A percentile compares a stretch with the other conserved stretches of the same genome.
Conservation (phyloP, 495 filamentous ascomycete genomes). For the Glutinoglossum americanum region DNA sequence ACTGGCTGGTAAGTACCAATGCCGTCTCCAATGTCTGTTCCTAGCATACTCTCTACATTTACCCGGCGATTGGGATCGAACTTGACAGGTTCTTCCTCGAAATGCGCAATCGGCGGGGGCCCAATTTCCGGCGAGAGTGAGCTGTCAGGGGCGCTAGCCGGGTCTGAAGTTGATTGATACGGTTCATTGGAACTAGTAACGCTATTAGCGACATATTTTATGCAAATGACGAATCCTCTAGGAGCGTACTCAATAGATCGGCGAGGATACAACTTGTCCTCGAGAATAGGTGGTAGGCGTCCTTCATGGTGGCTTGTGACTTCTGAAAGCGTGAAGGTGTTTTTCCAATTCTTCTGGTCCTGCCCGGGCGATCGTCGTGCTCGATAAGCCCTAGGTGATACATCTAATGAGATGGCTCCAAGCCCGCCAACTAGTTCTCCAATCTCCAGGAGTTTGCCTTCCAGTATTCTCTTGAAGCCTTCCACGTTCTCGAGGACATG, state of each 20-base stretch:
- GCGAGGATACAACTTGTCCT: conserved; percentile 58
- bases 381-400: conserved; percentile 6
- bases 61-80: conserved; percentile 19
- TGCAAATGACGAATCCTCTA: background rate
- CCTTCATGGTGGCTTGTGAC: conserved; percentile 35
- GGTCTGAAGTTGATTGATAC: background rate
- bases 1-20: conserved; percentile 4
- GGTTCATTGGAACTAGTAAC: conserved; percentile 21
- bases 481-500: conserved; percentile 33
- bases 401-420: conserved; percentile 23
- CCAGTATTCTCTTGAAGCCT: conserved; percentile 46
- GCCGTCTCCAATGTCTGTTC: conserved; percentile 3
- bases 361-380: conserved; percentile 8
- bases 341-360: conserved; percentile 27
- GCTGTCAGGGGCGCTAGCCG: conserved; percentile 13
- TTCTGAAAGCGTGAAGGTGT: conserved; percentile 22
- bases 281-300: conserved; percentile 57
- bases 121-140: conserved; percentile 37
- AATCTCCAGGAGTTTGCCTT: conserved; percentile 46
- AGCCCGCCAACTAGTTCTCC: conserved; percentile 34
- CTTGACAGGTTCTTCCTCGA: conserved; percentile 38
- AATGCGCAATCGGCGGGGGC: conserved; percentile 40
- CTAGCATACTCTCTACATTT: background rate
- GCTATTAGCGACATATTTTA: background rate
- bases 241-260: conserved; percentile 47